Conservation (phyloP, 1,284 basidiomycete species). For the Psilocybe mexicana region DNA sequence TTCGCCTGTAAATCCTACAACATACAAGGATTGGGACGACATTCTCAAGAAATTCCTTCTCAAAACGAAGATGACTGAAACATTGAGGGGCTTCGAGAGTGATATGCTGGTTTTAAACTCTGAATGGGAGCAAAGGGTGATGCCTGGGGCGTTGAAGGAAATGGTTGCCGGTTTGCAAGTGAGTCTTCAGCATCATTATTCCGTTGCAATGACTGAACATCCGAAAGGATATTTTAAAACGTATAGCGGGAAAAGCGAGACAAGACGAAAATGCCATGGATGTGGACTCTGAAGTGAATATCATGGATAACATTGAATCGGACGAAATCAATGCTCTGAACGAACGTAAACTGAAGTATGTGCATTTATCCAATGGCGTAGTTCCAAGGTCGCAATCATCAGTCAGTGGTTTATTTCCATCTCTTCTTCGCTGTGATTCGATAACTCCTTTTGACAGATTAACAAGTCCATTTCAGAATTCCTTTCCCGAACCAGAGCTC, state of each 20-base stretch:
- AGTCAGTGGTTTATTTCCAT: constrained; percentile 38
- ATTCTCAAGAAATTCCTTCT: constrained; percentile 55
- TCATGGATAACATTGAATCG: constrained; percentile 8
- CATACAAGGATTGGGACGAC: constrained; percentile 63
- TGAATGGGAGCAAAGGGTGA: constrained; percentile 58
- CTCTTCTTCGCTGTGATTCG: neutral
- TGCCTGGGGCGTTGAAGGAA: constrained; percentile 55
- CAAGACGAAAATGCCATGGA: constrained; percentile 18
- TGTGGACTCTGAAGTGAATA: constrained; percentile 8
- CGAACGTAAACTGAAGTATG: constrained; percentile 64
- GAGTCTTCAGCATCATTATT: constrained; percentile 25
- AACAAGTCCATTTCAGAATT: constrained; percentile 70
- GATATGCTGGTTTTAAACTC: constrained; percentile 71
- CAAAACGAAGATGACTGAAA: constrained; percentile 58
- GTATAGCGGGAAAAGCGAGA: constrained; percentile 15
- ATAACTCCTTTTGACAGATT: constrained; percentile 42
- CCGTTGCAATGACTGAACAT: neutral
- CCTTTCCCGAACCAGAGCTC: constrained; percentile 64
- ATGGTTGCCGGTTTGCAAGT: constrained; percentile 57
- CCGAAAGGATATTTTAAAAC: constrained; percentile 19
- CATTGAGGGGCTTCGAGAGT: constrained; percentile 61
- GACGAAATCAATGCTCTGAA: constrained; percentile 45
- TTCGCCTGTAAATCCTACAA: constrained; percentile 36
- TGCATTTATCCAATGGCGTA: constrained; percentile 45
- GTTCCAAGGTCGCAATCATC: constrained; percentile 54